Evolutionary conservation across 257 asterid genomes (phyloP), one percentile per base, ranked within the genome.

Genomic region (Solanum corneliomulleri): DNA sequence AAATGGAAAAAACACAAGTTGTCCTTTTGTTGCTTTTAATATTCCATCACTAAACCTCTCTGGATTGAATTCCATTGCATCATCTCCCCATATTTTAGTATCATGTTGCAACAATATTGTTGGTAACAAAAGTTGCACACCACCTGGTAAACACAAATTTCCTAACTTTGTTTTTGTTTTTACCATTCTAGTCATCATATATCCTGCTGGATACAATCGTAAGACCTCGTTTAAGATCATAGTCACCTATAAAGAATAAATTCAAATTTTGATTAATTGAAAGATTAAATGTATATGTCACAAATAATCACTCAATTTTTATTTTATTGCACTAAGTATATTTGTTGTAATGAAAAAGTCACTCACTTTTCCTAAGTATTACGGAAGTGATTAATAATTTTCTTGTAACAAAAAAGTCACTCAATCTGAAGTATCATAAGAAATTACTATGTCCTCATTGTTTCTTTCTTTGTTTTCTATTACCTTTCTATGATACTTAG

Each of bases 41-140:
- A 89, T 42, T 35, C 87, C 90, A 60, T 86, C 87, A 33, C 87
- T 27, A 52, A 89, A 89, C 9, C 91, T 83, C 68, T 83, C 89
- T 5, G 91, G 91, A 18, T 89, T 89, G 86, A 89, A 89, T 25
- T 83, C 91, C 49, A 83, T 76, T 6, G 89, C 89, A 83, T 89
- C 89, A 14, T 84, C 66, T 11, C 89, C 91, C 91, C 89, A 89
- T 15, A 75, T 35, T 11, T 89, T 66, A 16, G 45, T 29, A 25
- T 89, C 91, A 64, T 86, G 89, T 15, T 89, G 91, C 83, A 89
- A 15, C 60, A 89, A 6, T 20, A 83, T 83, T 21, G 87, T 41
- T 15, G 87, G 84, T 52, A 89, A 18, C 68, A 89, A 5, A 11
- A 89, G 66, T 68, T 44, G 13, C 15, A 76, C 39, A 31, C 62